Base-by-base conservation (phyloP, 2,329 filamentous ascomycete genomes). In the Sarocladium brachiariae region DNA sequence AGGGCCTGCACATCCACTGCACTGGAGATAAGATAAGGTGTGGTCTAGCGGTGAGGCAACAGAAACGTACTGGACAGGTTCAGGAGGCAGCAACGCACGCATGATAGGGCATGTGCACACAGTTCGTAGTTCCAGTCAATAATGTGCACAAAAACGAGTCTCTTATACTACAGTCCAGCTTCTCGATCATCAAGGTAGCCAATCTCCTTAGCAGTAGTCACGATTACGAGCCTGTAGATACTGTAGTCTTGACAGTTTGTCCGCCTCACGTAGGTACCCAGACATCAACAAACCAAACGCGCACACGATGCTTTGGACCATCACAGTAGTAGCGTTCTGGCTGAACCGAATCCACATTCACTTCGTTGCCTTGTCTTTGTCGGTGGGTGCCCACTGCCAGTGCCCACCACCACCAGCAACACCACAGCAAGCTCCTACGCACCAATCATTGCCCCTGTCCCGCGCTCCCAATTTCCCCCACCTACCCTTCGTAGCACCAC, bases 391-490 rank as follows among this genome's bases (percentile, higher is more conserved):
- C 24, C 25, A 13, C 19, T 30, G 48, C 37, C 37, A 41, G 18
- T 41, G 37, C 37, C 37, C 37, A 21, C 37, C 37, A 24, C 43
- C 39, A n/a, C 21, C 7, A 47, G 14, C 43, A 19, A 43, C 43
- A 47, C 43, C 43, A 33, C 25, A 6, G 24, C 49, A 27, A 41
- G 18, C 21, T 49, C 49, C 53, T 52, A 43, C 51, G 24, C 43
- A 47, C 43, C 53, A 52, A 53, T 45, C 53, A 53, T 53, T 53
- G 54, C 58, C 62, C 65, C 65, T 60, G 63, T 64, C 62, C 59
- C 61, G 58, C 62, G 43, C 43, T 47, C 70, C 69, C 70, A 70
- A 69, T 71, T 67, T 68, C 70, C 69, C 70, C 71, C 70, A 71
- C 70, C 70, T 66, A 70, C 68, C 68, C 67, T 66, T 13, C 27